These are phyloP conservation scores for Aquilaria malaccensis DNA, from an alignment of 345 rosid species.

Conservation along the genomic window DNA sequence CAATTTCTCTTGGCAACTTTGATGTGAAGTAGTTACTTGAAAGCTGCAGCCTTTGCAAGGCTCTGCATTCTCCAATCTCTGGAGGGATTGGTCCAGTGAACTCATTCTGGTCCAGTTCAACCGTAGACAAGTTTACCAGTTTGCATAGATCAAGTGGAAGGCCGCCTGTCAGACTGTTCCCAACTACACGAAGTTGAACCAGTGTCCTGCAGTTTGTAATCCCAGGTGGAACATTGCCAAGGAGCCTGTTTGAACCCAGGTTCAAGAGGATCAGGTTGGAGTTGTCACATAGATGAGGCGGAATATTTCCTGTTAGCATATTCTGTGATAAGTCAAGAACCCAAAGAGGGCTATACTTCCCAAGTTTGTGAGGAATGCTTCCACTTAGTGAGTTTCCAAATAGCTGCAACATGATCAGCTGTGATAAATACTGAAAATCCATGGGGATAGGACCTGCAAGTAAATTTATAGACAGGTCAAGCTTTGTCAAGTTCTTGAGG, in stretches of 20 bases:
- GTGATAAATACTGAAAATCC: conserved; percentile 60
- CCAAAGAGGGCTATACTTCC: conserved; percentile 64
- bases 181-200: conserved; percentile 53
- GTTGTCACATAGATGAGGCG: conserved; percentile 52
- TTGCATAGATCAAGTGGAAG: conserved; percentile 68
- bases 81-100: conserved; percentile 64
- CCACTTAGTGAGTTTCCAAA: conserved; percentile 65
- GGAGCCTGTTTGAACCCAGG: conserved; percentile 61
- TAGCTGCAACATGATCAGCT: conserved; percentile 62
- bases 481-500: conserved; percentile 57
- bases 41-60: conserved; percentile 66
- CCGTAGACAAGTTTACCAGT: conserved; percentile 48
- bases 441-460: conserved; percentile 65
- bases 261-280: conserved; percentile 49
- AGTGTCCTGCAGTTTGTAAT: conserved; percentile 53
- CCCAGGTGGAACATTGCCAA: conserved; percentile 59
- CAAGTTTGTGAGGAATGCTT: conserved; percentile 64
- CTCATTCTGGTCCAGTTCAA: conserved; percentile 65
- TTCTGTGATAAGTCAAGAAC: conserved; percentile 73
- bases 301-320: conserved; percentile 56
- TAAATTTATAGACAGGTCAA: conserved; percentile 77
- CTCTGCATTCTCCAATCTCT: conserved; percentile 53
- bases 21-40: conserved; percentile 52
- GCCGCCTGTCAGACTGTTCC: conserved; percentile 52
- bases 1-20: conserved; percentile 68